A percentile compares a stretch with the other conserved stretches of the same genome.
phyloP scores from a whole-genome alignment of 768 basidiomycete species.

The Tricholoma furcatifolium region DNA sequence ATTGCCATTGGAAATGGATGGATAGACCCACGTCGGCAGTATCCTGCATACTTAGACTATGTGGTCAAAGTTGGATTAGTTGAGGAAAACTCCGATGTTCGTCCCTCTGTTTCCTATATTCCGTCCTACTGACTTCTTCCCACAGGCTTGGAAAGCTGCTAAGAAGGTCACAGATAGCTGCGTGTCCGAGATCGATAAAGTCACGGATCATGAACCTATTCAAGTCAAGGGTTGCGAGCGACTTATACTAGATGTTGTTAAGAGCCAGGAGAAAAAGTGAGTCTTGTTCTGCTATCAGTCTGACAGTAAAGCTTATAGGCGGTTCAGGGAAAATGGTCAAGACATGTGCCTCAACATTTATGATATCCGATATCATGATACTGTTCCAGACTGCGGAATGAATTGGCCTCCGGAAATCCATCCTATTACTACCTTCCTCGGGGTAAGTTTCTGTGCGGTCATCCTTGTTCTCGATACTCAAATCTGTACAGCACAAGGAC shows the following conservation, averaged over 20 bases:
- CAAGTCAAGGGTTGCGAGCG: conserved; percentile 54
- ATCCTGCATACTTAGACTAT: conserved; percentile 87
- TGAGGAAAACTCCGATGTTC: conserved; percentile 66
- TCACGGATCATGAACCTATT: conserved; percentile 55
- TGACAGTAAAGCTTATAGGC: conserved; percentile 1
- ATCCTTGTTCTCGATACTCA: conserved; percentile 6
- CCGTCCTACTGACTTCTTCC: neutral
- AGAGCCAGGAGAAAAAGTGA: conserved; percentile 39
- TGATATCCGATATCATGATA: conserved; percentile 89
- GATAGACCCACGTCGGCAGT: conserved; percentile 90
- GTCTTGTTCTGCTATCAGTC: conserved; percentile 6
- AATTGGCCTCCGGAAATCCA: conserved; percentile 93
- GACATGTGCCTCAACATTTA: conserved; percentile 91
- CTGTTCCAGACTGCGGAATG: conserved; percentile 88
- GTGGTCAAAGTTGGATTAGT: conserved; percentile 77
- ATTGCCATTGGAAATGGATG: conserved; percentile 96
- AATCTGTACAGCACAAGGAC: conserved; percentile 60
- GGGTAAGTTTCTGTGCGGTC: conserved; percentile 48
- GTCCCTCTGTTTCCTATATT: conserved; percentile 16
- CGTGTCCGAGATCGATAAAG: conserved; percentile 38
- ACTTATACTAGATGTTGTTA: conserved; percentile 47
- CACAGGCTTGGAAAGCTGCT: conserved; percentile 59
- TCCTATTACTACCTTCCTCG: conserved; percentile 74
- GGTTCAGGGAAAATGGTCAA: conserved; percentile 59
- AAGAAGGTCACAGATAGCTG: conserved; percentile 64